Percentiles rank a stretch among this genome's conserved stretches.
Conservation (phyloP, 2,329 filamentous ascomycete species). For the Penicillium sp. region DNA sequence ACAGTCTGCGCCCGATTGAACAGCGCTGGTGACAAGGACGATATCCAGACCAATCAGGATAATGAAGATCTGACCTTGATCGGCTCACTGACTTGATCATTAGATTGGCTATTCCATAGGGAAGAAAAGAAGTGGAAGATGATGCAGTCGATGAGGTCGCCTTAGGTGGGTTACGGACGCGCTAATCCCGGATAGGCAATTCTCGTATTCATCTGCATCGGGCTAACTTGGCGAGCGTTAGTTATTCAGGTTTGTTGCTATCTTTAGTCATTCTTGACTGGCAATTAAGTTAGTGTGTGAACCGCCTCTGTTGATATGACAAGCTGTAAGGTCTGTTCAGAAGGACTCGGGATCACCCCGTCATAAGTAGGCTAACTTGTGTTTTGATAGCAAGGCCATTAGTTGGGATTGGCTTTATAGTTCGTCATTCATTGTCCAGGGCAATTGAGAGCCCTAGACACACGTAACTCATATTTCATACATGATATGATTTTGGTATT, state of each 20-base stretch:
- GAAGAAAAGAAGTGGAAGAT: not conserved
- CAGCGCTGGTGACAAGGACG: not conserved
- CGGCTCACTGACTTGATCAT: not conserved
- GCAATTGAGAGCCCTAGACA: slow-evolving; percentile 3
- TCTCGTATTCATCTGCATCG: slow-evolving; percentile 22
- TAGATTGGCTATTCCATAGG: not conserved
- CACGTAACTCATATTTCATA: slow-evolving; percentile 28
- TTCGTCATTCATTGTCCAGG: slow-evolving; percentile 18
- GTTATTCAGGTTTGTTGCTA: not conserved
- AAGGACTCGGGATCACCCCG: not conserved
- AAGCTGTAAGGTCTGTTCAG: not conserved
- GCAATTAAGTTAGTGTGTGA: too few relatives aligned
- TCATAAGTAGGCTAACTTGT: not conserved
- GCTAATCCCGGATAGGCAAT: slow-evolving; percentile 22
- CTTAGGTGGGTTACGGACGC: slow-evolving; percentile 1
- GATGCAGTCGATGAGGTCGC: not conserved
- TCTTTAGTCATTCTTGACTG: not conserved
- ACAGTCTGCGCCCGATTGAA: slow-evolving; percentile 1
- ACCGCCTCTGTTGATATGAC: not conserved
- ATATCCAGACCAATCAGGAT: not conserved
- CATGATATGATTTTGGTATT: slow-evolving; percentile 8
- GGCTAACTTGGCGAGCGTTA: not conserved
- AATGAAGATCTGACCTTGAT: not conserved
- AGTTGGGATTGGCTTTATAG: not conserved
- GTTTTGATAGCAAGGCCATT: not conserved